Evolutionary conservation across 1,284 basidiomycete species (phyloP).

Genomic region (Pyrrhoderma lamaoense): DNA sequence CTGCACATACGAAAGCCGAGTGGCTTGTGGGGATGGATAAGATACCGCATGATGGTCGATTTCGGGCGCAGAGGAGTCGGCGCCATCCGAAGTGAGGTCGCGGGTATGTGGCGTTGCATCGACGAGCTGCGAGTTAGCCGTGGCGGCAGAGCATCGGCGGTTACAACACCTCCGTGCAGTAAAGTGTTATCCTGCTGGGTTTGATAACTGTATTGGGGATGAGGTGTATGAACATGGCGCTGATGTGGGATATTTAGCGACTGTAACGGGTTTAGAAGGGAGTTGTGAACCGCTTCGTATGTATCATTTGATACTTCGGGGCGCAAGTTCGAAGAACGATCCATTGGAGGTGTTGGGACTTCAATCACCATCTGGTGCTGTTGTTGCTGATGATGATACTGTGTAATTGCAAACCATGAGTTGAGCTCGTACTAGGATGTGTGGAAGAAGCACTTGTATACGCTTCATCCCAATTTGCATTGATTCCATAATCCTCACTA

Average conservation of each 20-base stretch:
- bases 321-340: slow-evolving; percentile 6
- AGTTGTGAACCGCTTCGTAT: background rate
- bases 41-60: slow-evolving; percentile 8
- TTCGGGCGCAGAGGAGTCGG: slow-evolving; percentile 11
- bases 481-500: too few species aligned
- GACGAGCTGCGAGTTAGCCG: slow-evolving; percentile 1
- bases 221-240: background rate
- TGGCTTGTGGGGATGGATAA: slow-evolving; percentile 8
- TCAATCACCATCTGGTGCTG: slow-evolving; percentile 5
- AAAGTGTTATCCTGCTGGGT: background rate
- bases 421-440: too few species aligned
- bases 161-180: too few species aligned
- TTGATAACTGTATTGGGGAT: background rate
- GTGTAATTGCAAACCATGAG: too few species aligned
- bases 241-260: background rate
- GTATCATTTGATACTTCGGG: background rate
- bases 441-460: too few species aligned
- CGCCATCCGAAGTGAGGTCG: slow-evolving; percentile 5
- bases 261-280: background rate
- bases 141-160: background rate
- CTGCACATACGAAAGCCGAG: slow-evolving; percentile 4
- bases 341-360: slow-evolving; percentile 9
- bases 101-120: slow-evolving; percentile 13
- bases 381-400: background rate
- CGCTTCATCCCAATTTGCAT: too few species aligned